Base-by-base conservation (phyloP, 345 rosid genomes). In the Orychophragmus violaceus region DNA sequence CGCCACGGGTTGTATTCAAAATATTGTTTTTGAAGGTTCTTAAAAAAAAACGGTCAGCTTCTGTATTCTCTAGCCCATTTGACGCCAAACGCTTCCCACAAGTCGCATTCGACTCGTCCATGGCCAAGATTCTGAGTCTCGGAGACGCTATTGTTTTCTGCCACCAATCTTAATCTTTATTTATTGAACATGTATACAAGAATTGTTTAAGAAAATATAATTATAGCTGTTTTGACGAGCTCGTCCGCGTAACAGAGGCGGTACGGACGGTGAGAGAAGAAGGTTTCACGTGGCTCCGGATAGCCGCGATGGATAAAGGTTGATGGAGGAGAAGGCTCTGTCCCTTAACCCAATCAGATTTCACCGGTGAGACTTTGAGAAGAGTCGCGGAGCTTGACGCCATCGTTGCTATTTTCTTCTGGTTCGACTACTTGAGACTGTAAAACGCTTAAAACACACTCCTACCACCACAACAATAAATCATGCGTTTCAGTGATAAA, bases 21-120 rank as follows among this genome's bases (percentile, higher is more conserved):
- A n/a, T n/a, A n/a, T n/a, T n/a, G n/a, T n/a, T n/a, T n/a, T n/a
- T n/a, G n/a, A n/a, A n/a, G n/a, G n/a, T n/a, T n/a, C n/a, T n/a
- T n/a, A n/a, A n/a, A n/a, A n/a, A n/a, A n/a, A n/a, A n/a, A 60
- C 97, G 91, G 83, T 92, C 89, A 58, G 90, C 93, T 85, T 89
- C 97, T 0, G 95, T 89, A 88, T 89, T 92, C 86, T 92, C 96
- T 46, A 87, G 72, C 75, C 98, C 97, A 5, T 87, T 89, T 0
- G 98, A 89, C 6, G 86, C 97, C 29, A 92, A 83, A 52, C 98
- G 84, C 71, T 89, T 92, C 66, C 98, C 98, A 25, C 95, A 93
- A 64, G 98, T 93, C 61, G 97, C 97, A 62, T 89, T 89, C 0
- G 97, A 93, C 81, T 93, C 98, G 9, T 93, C 97, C 98, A 93